Conservation (phyloP, 176 grass and related monocot species). For the Eremochloa ophiuroides region DNA sequence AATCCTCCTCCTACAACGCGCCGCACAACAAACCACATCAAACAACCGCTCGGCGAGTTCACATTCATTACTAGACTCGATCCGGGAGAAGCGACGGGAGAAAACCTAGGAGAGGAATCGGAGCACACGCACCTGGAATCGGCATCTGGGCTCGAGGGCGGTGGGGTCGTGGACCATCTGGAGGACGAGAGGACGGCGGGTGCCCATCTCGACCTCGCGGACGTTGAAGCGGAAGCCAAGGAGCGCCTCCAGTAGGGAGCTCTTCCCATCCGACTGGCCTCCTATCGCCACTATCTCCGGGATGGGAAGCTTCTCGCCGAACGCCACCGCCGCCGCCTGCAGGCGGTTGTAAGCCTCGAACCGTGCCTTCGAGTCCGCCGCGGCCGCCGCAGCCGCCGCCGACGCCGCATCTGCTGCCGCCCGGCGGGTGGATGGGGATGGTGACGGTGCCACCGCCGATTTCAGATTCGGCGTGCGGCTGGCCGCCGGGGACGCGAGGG, state of each 20-base stretch:
- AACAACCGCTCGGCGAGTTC: constrained; percentile 21
- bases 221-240: constrained; percentile 98
- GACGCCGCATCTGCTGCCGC: constrained; percentile 11
- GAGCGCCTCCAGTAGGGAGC: constrained; percentile 85
- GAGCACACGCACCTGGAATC: constrained; percentile 66
- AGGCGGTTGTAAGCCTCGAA: constrained; percentile 99
- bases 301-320: constrained; percentile 93
- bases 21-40: neutral
- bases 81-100: neutral
- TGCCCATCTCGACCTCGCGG: constrained; percentile 99
- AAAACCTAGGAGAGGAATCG: neutral
- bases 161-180: constrained; percentile 94
- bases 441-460: constrained; percentile 14
- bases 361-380: constrained; percentile 59
- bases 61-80: constrained; percentile 5
- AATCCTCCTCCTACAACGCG: constrained; percentile 79
- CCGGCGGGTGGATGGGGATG: constrained; percentile 28
- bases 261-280: constrained; percentile 93
- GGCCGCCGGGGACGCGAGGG: constrained; percentile 31
- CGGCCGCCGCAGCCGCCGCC: constrained; percentile 20
- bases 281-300: constrained; percentile 92
- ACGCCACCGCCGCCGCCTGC: constrained; percentile 84
- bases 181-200: constrained; percentile 87
- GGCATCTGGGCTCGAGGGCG: constrained; percentile 85
- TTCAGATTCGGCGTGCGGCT: constrained; percentile 52